Evolutionary conservation across 495 filamentous ascomycete genomes (phyloP).

Genomic region (Sabuloglossum arenarium): DNA sequence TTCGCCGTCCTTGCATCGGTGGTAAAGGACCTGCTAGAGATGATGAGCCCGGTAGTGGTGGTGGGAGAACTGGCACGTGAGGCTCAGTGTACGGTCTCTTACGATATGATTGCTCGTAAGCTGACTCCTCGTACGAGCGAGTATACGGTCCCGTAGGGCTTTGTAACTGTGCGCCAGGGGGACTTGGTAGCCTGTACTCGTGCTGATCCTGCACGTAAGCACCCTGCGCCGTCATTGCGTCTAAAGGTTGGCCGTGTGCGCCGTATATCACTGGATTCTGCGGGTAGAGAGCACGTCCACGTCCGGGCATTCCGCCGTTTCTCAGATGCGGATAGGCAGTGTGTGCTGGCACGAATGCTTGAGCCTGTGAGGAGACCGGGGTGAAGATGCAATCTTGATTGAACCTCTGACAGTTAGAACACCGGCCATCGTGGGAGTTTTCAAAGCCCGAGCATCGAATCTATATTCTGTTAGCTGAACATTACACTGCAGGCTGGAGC

Average conservation of each 20-base stretch:
- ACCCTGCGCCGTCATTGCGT: constrained; percentile 27
- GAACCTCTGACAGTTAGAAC: constrained; percentile 61
- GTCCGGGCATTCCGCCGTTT: constrained; percentile 21
- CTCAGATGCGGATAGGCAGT: constrained; percentile 43
- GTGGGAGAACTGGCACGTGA: constrained; percentile 20
- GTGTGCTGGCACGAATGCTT: constrained; percentile 68
- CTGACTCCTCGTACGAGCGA: constrained; percentile 9
- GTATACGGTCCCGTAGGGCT: constrained; percentile 3
- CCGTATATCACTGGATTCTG: constrained; percentile 36
- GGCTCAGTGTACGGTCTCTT: constrained; percentile 17
- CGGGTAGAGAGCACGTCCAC: constrained; percentile 15
- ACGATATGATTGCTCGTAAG: constrained; percentile 13
- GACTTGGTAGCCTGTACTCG: constrained; percentile 2
- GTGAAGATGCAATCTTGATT: constrained; percentile 77
- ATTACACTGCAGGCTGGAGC: background rate
- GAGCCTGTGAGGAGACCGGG: constrained; percentile 61
- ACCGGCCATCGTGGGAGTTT: constrained; percentile 52
- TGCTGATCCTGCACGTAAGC: constrained; percentile 5
- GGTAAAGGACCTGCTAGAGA: constrained; percentile 19
- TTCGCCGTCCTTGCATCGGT: constrained; percentile 20
- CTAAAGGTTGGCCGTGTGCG: constrained; percentile 52
- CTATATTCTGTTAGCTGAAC: constrained; percentile 18
- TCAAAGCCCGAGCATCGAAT: constrained; percentile 78
- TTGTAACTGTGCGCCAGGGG: background rate
- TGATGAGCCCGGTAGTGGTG: constrained; percentile 19